A percentile compares a stretch with the other conserved stretches of the same genome.
These are phyloP conservation scores for Spathaspora passalidarum DNA, from an alignment of 805 yeast species.

Conservation along the genomic window DNA sequence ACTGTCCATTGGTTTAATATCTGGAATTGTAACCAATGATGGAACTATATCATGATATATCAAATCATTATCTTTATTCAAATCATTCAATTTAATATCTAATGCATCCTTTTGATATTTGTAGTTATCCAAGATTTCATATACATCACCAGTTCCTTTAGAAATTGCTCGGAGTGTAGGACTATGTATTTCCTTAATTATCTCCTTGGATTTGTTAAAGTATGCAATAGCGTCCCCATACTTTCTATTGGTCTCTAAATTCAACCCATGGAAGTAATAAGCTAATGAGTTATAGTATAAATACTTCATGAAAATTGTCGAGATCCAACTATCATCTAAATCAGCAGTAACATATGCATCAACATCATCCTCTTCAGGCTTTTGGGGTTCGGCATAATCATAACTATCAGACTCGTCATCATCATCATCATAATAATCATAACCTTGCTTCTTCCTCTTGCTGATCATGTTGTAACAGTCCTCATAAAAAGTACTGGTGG, in stretches of 20 bases:
- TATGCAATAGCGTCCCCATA: slow-evolving; percentile 77
- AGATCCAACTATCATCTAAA: slow-evolving; percentile 47
- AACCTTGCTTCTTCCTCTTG: slow-evolving; percentile 15
- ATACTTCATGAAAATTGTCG: slow-evolving; percentile 49
- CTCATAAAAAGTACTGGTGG: slow-evolving; percentile 56
- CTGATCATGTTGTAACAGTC: slow-evolving; percentile 46
- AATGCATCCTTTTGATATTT: slow-evolving; percentile 41
- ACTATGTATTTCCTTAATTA: slow-evolving; percentile 31
- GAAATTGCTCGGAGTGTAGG: slow-evolving; percentile 22
- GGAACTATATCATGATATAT: slow-evolving; percentile 84
- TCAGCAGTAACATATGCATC: slow-evolving; percentile 20
- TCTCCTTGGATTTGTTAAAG: slow-evolving; percentile 48
- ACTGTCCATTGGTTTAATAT: slow-evolving; percentile 66
- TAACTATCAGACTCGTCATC: slow-evolving; percentile 11
- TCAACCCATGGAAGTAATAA: slow-evolving; percentile 55
- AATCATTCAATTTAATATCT: slow-evolving; percentile 32
- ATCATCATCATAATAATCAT: slow-evolving; percentile 17
- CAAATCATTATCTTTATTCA: slow-evolving; percentile 83
- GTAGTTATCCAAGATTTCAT: slow-evolving; percentile 38
- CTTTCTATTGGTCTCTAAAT: slow-evolving; percentile 52
- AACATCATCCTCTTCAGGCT: slow-evolving; percentile 6
- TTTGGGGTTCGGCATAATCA: slow-evolving; percentile 5
- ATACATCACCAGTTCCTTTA: slow-evolving; percentile 21
- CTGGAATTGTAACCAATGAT: slow-evolving; percentile 53
- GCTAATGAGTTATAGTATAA: slow-evolving; percentile 59